phyloP scores from a whole-genome alignment of 192 early-diverging fungal genomes.

The Coemansia sp. region DNA sequence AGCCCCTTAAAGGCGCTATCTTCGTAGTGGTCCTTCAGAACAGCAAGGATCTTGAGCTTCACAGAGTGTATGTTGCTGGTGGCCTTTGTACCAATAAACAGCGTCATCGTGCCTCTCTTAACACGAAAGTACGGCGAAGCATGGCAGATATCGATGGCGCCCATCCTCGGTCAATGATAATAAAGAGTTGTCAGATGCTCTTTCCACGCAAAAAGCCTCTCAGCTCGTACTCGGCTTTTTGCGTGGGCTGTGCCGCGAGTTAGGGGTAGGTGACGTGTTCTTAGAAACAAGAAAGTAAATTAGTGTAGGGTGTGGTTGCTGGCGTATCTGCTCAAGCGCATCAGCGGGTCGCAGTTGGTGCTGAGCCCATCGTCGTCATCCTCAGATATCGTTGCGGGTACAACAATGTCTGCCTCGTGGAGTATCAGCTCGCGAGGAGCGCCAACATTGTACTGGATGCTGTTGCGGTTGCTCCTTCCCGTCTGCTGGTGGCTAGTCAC shows the following conservation, averaged over 20 bases:
- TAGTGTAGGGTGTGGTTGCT: constrained; percentile 23
- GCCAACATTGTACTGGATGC: constrained; percentile 51
- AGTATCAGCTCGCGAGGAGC: constrained; percentile 51
- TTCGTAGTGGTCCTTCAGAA: constrained; percentile 28
- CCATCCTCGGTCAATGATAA: constrained; percentile 2
- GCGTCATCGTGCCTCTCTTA: constrained; percentile 39
- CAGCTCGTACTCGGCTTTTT: background rate
- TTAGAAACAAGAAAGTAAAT: background rate
- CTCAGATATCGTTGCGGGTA: constrained; percentile 38
- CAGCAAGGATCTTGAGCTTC: constrained; percentile 18
- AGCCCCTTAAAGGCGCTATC: constrained; percentile 15
- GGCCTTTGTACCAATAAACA: constrained; percentile 24
- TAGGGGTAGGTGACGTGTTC: background rate
- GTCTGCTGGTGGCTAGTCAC: constrained; percentile 1
- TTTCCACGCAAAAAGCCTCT: too few relatives aligned
- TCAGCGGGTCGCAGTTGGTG: constrained; percentile 28
- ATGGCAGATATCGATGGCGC: constrained; percentile 16
- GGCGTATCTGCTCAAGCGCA: constrained; percentile 32
- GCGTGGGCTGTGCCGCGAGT: background rate
- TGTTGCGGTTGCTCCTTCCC: constrained; percentile 50
- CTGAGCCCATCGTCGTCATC: constrained; percentile 35
- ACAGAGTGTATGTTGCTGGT: constrained; percentile 12
- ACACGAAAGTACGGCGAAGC: constrained; percentile 37
- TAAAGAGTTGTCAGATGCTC: background rate
- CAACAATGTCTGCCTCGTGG: constrained; percentile 40